A percentile compares a stretch with the other conserved stretches of the same genome.
phyloP scores from a whole-genome alignment of 2,329 filamentous ascomycete genomes.

The Fusarium sp. region DNA sequence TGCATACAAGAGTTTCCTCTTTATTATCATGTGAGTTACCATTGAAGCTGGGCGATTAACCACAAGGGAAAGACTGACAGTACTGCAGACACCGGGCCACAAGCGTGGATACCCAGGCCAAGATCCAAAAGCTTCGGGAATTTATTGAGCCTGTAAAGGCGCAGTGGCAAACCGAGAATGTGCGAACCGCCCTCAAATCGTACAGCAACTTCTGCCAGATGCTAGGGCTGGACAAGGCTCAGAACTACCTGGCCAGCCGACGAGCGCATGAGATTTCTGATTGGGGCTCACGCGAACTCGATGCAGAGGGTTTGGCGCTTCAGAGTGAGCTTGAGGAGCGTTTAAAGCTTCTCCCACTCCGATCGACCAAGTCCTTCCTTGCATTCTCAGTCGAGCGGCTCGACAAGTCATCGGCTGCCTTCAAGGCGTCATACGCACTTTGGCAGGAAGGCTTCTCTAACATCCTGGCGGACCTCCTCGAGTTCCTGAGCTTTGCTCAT shows the following conservation, averaged over 20 bases:
- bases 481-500: conserved; percentile 89
- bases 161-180: conserved; percentile 79
- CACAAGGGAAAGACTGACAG: conserved; percentile 17
- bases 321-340: conserved; percentile 83
- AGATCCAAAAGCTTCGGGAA: conserved; percentile 75
- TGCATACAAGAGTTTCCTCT: conserved; percentile 89
- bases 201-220: conserved; percentile 84
- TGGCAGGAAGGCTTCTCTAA: conserved; percentile 86
- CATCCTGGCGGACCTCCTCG: conserved; percentile 86
- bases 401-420: conserved; percentile 76
- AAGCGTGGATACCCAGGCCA: conserved; percentile 75
- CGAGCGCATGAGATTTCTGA: conserved; percentile 81
- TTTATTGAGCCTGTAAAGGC: conserved; percentile 86
- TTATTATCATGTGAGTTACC: conserved; percentile 81
- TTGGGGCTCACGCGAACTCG: conserved; percentile 82
- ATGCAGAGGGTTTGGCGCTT: conserved; percentile 80
- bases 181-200: conserved; percentile 76
- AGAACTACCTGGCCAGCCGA: conserved; percentile 79
- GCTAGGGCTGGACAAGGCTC: conserved; percentile 82
- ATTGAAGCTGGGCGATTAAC: not conserved
- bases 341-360: conserved; percentile 80
- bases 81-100: conserved; percentile 77
- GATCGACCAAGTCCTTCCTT: conserved; percentile 91
- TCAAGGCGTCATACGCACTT: conserved; percentile 79
- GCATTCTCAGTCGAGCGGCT: conserved; percentile 92